phyloP scores from a whole-genome alignment of 2,329 filamentous ascomycete genomes.

The Alternaria sp. region DNA sequence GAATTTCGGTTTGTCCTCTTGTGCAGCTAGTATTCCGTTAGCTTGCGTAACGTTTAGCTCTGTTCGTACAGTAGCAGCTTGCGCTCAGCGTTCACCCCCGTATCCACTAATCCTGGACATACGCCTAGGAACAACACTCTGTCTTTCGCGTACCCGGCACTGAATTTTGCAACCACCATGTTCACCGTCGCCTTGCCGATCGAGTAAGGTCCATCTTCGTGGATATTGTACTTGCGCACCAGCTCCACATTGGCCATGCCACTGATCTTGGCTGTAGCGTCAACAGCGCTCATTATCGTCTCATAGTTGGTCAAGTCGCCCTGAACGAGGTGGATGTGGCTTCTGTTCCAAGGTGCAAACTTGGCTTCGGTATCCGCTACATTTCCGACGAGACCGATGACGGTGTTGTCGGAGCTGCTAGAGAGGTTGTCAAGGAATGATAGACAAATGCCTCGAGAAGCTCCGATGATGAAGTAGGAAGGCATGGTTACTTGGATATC shows the following conservation, averaged over 20 bases:
- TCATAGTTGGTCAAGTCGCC: conserved; percentile 48
- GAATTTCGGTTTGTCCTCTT: conserved; percentile 3
- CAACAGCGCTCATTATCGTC: conserved; percentile 44
- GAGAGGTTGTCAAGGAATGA: conserved; percentile 30
- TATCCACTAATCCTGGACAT: conserved; percentile 33
- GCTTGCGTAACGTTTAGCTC: not conserved
- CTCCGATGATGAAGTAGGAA: conserved; percentile 46
- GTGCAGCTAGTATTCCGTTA: conserved; percentile 1
- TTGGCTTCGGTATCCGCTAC: conserved; percentile 16
- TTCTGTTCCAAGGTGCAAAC: conserved; percentile 11
- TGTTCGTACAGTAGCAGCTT: not conserved
- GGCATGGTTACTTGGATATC: conserved; percentile 33
- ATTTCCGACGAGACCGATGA: conserved; percentile 50
- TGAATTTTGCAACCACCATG: conserved; percentile 54
- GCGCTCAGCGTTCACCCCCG: conserved; percentile 23
- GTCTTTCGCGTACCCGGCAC: conserved; percentile 40
- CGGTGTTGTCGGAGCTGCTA: conserved; percentile 36
- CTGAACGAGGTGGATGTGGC: conserved; percentile 53
- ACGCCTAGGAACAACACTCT: conserved; percentile 36
- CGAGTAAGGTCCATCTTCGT: conserved; percentile 46
- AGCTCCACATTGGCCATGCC: conserved; percentile 49
- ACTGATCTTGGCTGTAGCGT: conserved; percentile 47
- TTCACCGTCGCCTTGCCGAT: conserved; percentile 55
- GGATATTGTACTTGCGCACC: conserved; percentile 33
- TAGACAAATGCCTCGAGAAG: conserved; percentile 46